Conservation (phyloP, 169 alveolate genomes). For the Cystoisospora suis region DNA sequence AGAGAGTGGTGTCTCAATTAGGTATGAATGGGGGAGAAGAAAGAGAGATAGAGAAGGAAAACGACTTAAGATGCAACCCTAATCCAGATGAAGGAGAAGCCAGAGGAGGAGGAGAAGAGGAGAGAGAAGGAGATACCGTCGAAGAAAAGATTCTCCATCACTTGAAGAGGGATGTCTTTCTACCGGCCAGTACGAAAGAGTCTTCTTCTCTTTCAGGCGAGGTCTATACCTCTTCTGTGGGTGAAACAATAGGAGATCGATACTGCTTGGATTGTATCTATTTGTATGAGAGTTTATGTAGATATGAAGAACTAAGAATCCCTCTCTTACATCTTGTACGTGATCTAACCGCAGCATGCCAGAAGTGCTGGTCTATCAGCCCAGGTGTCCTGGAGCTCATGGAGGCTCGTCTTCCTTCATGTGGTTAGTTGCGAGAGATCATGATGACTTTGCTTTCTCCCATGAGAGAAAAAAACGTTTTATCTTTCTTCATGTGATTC, state of each 20-base stretch:
- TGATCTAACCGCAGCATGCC: neutral
- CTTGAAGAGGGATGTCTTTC: too few relatives aligned
- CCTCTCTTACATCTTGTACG: slow-evolving; percentile 9
- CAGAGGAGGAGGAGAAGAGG: neutral
- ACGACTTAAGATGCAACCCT: neutral
- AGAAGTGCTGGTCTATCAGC: slow-evolving; percentile 35
- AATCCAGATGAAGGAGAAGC: neutral
- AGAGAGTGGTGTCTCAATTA: neutral
- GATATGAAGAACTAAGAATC: neutral
- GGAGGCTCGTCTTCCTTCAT: slow-evolving; percentile 4
- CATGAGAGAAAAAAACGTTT: neutral
- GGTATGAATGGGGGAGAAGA: neutral
- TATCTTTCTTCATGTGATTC: neutral
- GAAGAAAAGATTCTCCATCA: too few relatives aligned
- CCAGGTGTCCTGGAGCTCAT: neutral
- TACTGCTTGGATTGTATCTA: slow-evolving; percentile 5
- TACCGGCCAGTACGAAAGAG: too few relatives aligned
- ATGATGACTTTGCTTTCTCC: neutral
- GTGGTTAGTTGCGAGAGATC: neutral
- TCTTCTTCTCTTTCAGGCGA: too few relatives aligned
- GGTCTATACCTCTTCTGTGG: neutral
- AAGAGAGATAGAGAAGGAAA: neutral
- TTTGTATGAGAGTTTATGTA: neutral
- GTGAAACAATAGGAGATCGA: slow-evolving; percentile 13
- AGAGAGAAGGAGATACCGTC: neutral